Base-by-base conservation (phyloP, 495 filamentous ascomycete genomes). In the Darksidea phi region DNA sequence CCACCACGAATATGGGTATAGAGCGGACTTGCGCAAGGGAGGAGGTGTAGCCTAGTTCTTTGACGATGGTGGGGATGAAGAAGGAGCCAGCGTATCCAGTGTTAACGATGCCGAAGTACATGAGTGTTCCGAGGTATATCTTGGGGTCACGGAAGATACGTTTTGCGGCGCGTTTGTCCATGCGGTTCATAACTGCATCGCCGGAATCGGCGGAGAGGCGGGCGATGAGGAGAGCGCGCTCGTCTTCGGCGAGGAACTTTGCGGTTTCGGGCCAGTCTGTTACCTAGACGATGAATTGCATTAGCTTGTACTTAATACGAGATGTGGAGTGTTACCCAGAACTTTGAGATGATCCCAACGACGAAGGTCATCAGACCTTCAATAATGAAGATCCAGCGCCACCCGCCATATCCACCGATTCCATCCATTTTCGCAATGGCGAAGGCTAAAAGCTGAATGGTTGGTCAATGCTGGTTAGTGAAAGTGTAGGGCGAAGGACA, bases 401-500 rank as follows among this genome's bases (percentile, higher is more conserved):
- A 70, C 18, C 65, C 68, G 12, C 26, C 49, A 25, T 69, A 80
- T 15, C 82, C 80, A 6, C 68, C 72, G 12, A 79, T 68, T 6
- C 81, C 82, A 36, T 74, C 75, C 64, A 89, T 81, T 15, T 80
- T 72, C 1, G 76, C 76, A 37, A 86, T 78, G 3, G 75, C 84
- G 54, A 80, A 82, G 0, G 85, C 83, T n/a, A 88, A 77, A 12
- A 87, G 71, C 45, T 55, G 28, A 18, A 13, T 43, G 2, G 10
- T 43, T 24, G 43, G 38, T 60, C 59, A n/a, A 43, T 32, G 28
- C 10, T 32, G 48, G 64, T 50, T 49, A 50, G 24, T 57, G 53
- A 54, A 63, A 48, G 64, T 69, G 71, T 63, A 38, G 57, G 55
- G 13, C 46, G 53, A 36, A 32, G 26, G 36, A 67, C 66, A 42